A percentile compares a stretch with the other conserved stretches of the same genome.
These are phyloP conservation scores for Annona cherimola DNA, from an alignment of 164 flowering plant species.

Conservation along the genomic window DNA sequence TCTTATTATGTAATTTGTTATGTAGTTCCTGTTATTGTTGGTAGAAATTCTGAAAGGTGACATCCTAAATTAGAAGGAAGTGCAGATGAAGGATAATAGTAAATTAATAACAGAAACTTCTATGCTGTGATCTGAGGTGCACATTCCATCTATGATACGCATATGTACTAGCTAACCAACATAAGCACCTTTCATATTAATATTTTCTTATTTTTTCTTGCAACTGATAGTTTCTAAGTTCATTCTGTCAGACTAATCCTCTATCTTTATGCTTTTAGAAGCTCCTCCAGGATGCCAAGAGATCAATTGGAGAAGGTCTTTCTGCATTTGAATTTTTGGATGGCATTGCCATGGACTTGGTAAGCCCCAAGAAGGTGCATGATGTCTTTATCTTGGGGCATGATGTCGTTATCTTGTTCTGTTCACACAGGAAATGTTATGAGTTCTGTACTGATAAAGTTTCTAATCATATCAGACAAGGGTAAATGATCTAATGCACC, in stretches of 20 bases:
- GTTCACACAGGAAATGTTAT: background rate
- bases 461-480: too few species aligned
- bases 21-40: too few species aligned
- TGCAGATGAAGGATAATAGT: too few species aligned
- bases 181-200: background rate
- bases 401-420: background rate
- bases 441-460: background rate
- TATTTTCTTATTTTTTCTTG: background rate
- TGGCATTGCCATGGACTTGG: conserved; percentile 64
- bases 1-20: too few species aligned
- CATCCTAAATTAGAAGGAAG: too few species aligned
- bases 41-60: too few species aligned
- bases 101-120: too few species aligned
- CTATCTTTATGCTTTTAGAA: conserved; percentile 36
- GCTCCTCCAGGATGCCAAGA: conserved; percentile 81
- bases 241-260: background rate
- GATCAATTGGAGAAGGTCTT: conserved; percentile 86
- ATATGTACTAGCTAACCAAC: too few species aligned
- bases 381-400: background rate
- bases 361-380: conserved; percentile 20
- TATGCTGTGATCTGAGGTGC: too few species aligned
- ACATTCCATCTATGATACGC: too few species aligned
- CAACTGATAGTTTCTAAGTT: background rate
- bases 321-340: conserved; percentile 98
- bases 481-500: too few species aligned